These are phyloP conservation scores for Cryptococcus sp. DNA, from an alignment of 1,284 basidiomycete genomes.

Conservation along the genomic window DNA sequence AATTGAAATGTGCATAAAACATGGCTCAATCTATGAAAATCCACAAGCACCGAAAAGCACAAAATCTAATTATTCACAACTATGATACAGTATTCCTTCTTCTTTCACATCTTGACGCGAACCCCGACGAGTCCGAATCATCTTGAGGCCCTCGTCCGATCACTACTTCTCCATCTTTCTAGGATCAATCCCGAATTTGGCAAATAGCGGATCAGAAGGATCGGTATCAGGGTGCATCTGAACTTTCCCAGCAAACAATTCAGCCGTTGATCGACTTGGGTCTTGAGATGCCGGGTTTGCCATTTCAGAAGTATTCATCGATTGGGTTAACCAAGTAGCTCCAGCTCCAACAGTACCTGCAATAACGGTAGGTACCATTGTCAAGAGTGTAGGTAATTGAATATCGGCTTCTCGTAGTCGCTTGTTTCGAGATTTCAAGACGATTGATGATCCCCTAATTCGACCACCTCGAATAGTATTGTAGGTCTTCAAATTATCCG, in stretches of 20 bases:
- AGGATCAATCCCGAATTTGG: constrained; percentile 29
- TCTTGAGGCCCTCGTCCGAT: no score
- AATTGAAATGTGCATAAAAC: no score
- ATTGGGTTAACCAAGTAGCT: constrained; percentile 32
- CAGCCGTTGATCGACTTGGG: constrained; percentile 33
- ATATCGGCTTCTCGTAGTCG: constrained; percentile 54
- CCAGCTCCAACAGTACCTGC: constrained; percentile 77
- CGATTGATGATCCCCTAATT: constrained; percentile 63
- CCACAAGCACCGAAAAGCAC: no score
- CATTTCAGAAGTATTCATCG: constrained; percentile 12
- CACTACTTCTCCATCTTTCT: neutral
- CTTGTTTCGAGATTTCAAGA: constrained; percentile 67
- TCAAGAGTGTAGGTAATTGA: constrained; percentile 60
- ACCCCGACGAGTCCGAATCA: no score
- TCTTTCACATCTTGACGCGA: no score
- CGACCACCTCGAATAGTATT: constrained; percentile 79
- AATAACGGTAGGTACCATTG: constrained; percentile 84
- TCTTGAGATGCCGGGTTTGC: constrained; percentile 38
- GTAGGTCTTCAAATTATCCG: constrained; percentile 79
- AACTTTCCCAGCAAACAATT: constrained; percentile 59
- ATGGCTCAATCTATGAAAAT: no score
- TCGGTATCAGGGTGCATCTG: constrained; percentile 81
- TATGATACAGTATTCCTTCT: no score
- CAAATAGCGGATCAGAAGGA: constrained; percentile 44
- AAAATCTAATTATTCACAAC: no score